Evolutionary conservation across 495 filamentous ascomycete species (phyloP).

Genomic region (Apiosordaria backusii): DNA sequence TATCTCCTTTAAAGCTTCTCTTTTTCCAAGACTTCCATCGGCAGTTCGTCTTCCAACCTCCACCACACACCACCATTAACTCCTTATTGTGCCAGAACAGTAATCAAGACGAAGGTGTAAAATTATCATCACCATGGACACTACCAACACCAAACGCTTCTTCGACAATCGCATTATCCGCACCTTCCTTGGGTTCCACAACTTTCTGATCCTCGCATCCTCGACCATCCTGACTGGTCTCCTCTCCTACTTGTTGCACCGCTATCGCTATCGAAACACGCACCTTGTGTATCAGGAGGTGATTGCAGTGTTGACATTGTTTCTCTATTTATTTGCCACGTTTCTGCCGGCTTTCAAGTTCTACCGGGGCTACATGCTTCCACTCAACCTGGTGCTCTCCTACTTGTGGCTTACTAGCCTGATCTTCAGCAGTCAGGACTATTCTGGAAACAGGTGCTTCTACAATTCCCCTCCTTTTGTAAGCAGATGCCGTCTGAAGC

Average conservation of each 20-base stretch:
- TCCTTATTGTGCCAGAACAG: background rate
- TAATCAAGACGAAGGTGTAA: background rate
- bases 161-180: constrained; percentile 18
- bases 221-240: constrained; percentile 28
- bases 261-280: constrained; percentile 17
- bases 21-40: background rate
- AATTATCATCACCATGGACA: constrained; percentile 12
- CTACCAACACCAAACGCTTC: constrained; percentile 6
- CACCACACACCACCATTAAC: background rate
- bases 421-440: constrained; percentile 31
- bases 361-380: constrained; percentile 31
- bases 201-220: constrained; percentile 27
- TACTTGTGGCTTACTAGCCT: constrained; percentile 33
- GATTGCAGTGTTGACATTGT: constrained; percentile 17
- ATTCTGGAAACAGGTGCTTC: constrained; percentile 21
- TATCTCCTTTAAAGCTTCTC: background rate
- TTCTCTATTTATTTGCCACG: constrained; percentile 10
- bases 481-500: constrained; percentile 26
- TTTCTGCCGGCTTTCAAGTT: constrained; percentile 17
- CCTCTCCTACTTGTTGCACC: constrained; percentile 25
- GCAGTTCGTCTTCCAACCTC: background rate
- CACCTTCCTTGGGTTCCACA: constrained; percentile 20
- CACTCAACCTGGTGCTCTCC: constrained; percentile 31
- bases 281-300: constrained; percentile 26
- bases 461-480: constrained; percentile 10